Conservation (phyloP, 441 rosid species). For the Viola pubescens region DNA sequence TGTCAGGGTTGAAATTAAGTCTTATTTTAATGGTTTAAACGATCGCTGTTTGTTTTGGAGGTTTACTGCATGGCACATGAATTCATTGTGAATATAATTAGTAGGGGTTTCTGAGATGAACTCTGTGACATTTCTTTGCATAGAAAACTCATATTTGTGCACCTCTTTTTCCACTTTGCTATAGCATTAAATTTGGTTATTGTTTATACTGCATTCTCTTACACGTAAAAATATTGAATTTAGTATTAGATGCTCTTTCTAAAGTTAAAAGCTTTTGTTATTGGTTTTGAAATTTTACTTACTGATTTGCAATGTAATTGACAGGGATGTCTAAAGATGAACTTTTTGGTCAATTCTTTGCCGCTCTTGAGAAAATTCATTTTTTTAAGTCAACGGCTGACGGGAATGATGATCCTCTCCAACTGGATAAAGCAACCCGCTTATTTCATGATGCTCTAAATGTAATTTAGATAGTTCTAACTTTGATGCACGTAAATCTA, state of each 20-base stretch:
- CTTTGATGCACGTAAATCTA: constrained; percentile 3
- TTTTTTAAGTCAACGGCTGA: constrained; percentile 42
- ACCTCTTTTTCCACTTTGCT: too few relatives aligned
- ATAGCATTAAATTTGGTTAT: too few relatives aligned
- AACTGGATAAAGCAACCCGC: constrained; percentile 55
- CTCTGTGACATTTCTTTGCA: too few relatives aligned
- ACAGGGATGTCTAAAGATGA: constrained; percentile 69
- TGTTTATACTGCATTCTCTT: too few relatives aligned
- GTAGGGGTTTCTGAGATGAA: constrained; percentile 19
- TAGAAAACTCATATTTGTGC: too few relatives aligned
- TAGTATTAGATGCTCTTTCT: too few relatives aligned
- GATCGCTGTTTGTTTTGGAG: background rate
- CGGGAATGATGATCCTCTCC: constrained; percentile 57
- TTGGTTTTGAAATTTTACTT: too few relatives aligned
- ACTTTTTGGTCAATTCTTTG: constrained; percentile 66
- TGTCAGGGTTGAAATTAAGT: too few relatives aligned
- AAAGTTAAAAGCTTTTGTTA: too few relatives aligned
- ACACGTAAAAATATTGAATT: too few relatives aligned
- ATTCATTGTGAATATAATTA: constrained; percentile 18
- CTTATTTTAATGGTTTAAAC: background rate
- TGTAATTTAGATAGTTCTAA: constrained; percentile 31
- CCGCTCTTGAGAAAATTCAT: constrained; percentile 65
- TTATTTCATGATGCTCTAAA: constrained; percentile 61
- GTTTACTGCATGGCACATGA: constrained; percentile 5
- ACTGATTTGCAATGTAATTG: too few relatives aligned